Conservation (phyloP, 495 filamentous ascomycete species). For the Pyrenopolyporus hunteri region DNA sequence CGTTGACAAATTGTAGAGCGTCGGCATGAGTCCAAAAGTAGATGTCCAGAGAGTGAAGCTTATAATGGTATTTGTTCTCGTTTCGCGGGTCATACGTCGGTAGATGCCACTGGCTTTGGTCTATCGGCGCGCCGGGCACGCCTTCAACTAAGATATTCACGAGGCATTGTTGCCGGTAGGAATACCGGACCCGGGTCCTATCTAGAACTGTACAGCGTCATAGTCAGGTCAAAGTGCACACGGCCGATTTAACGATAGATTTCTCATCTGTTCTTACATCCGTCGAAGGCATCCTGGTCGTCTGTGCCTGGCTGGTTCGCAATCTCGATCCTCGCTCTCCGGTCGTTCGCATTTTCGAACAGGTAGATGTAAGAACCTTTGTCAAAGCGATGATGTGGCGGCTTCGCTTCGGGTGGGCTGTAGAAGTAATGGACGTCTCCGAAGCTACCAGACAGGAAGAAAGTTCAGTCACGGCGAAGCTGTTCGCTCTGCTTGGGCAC, state of each 20-base stretch:
- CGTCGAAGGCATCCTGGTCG: constrained; percentile 90
- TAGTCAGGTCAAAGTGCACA: constrained; percentile 8
- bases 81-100: constrained; percentile 71
- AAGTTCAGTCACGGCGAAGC: background rate
- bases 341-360: constrained; percentile 73
- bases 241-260: background rate
- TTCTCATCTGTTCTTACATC: constrained; percentile 60
- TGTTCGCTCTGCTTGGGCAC: constrained; percentile 41
- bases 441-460: constrained; percentile 61
- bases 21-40: constrained; percentile 89
- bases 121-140: constrained; percentile 44
- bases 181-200: constrained; percentile 68
- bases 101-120: constrained; percentile 75
- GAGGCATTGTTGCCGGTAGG: constrained; percentile 76
- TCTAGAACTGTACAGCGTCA: constrained; percentile 60
- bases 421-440: constrained; percentile 93
- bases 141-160: constrained; percentile 77
- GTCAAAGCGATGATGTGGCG: constrained; percentile 84
- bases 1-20: constrained; percentile 73
- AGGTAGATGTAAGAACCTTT: constrained; percentile 89
- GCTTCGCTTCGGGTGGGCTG: constrained; percentile 69
- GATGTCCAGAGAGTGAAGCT: constrained; percentile 81
- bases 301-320: constrained; percentile 85
- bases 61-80: constrained; percentile 73
- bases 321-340: constrained; percentile 76